Evolutionary conservation across 108 stramenopile species (phyloP), one percentile per base, ranked within the genome.

Genomic region (Fistulifera solaris): DNA sequence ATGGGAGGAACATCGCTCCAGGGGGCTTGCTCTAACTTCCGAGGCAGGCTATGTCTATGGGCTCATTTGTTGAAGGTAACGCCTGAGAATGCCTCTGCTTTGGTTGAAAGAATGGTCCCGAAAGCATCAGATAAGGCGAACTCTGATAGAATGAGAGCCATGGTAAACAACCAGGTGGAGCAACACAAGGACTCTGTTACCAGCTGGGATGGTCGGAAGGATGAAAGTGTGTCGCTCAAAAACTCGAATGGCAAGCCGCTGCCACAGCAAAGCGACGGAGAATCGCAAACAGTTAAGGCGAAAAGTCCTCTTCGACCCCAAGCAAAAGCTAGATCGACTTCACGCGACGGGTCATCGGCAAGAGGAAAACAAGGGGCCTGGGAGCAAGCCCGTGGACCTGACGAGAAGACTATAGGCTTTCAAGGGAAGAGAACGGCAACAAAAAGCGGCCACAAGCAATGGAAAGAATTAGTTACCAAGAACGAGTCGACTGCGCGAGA

Each of bases 41-140:
- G 98, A 38, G 94, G 96, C 22, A 83, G 85, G 66, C 82, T 98
- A n/a, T 80, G 84, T 48, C 77, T 85, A 1, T 97, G 96, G 96
- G 76, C 79, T 48, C 82, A 88, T 60, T 58, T 91, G 28, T 61
- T 94, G 63, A 84, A 81, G 54, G 78, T 85, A 13, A 72, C 76
- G 19, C 76, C 84, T 38, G 75, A 78, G 10, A 73, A 85, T 59
- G 85, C 78, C 55, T 60, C 67, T 19, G 71, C 58, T 10, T 66
- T 86, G 19, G 77, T 87, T 42, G 83, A 93, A n/a, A 67, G 76
- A 43, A 48, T 87, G 11, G 67, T 87, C 42, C 78, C 85, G 15
- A 38, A 65, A 8, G 81, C 84, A 22, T 65, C 77, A 24, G 87
- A 76, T 13, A 85, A 80, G 58, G 77, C 75, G 45, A 56, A 52